phyloP scores from a whole-genome alignment of 805 yeast genomes.

The Pichia thaimueangensis region DNA sequence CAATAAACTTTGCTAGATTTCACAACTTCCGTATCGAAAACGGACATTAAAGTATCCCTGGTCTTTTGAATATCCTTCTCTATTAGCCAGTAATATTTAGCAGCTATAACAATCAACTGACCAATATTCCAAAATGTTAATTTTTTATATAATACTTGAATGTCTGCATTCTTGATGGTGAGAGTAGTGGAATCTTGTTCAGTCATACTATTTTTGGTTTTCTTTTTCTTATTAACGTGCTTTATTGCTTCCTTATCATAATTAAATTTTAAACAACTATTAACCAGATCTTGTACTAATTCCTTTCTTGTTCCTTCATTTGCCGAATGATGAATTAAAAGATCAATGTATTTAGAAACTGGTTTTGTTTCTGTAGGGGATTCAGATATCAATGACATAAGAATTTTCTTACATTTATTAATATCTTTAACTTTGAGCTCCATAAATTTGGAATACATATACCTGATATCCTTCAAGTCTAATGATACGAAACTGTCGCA shows the following conservation, averaged over 20 bases:
- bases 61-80: constrained; percentile 18
- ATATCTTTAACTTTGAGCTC: constrained; percentile 18
- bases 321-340: constrained; percentile 6
- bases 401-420: constrained; percentile 19
- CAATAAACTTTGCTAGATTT: constrained; percentile 45
- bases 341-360: constrained; percentile 11
- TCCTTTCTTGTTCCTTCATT: constrained; percentile 5
- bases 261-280: constrained; percentile 15
- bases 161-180: constrained; percentile 12
- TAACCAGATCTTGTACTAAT: constrained; percentile 13
- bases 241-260: constrained; percentile 6
- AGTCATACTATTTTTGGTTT: not conserved
- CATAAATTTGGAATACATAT: constrained; percentile 25
- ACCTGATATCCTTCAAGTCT: constrained; percentile 22
- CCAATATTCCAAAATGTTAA: constrained; percentile 22
- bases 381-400: constrained; percentile 14
- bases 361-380: constrained; percentile 9
- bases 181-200: not conserved
- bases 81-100: constrained; percentile 23
- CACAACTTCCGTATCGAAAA: constrained; percentile 29
- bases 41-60: constrained; percentile 22
- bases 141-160: constrained; percentile 13
- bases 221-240: constrained; percentile 5
- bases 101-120: constrained; percentile 26
- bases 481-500: constrained; percentile 32